Evolutionary conservation across 768 basidiomycete genomes (phyloP).

Genomic region (Fomitopsis serialis): DNA sequence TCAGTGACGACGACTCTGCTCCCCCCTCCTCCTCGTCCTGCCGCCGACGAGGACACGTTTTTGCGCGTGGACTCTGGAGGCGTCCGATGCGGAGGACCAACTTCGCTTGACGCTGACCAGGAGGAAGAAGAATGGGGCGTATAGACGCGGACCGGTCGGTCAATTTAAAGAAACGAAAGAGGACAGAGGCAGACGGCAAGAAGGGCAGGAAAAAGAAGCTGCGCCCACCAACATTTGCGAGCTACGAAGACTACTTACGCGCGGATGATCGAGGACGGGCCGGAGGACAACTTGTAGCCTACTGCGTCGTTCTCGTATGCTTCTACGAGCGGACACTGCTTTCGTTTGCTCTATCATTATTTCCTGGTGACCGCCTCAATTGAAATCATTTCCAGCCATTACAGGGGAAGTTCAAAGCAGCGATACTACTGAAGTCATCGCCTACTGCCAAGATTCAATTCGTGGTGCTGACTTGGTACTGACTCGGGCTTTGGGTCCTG

Average conservation of each 20-base stretch:
- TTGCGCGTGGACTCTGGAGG: conserved; percentile 61
- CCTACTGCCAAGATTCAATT: no score
- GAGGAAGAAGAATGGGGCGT: conserved; percentile 52
- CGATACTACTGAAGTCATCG: no score
- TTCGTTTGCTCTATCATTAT: no score
- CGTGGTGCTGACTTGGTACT: no score
- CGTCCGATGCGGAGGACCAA: conserved; percentile 68
- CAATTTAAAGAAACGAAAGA: conserved; percentile 45
- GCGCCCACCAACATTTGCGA: conserved; percentile 75
- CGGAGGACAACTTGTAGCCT: conserved; percentile 56
- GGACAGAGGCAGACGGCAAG: conserved; percentile 29
- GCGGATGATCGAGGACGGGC: conserved; percentile 74
- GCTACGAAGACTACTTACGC: conserved; percentile 86
- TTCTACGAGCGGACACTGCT: no score
- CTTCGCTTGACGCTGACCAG: conserved; percentile 44
- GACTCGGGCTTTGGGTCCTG: no score
- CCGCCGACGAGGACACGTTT: conserved; percentile 38
- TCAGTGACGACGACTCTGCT: conserved; percentile 28
- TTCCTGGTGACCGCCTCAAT: no score
- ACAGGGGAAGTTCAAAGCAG: no score
- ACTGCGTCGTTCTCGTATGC: no score
- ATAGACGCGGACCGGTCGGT: conserved; percentile 29
- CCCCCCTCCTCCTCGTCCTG: no score
- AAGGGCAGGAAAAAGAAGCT: conserved; percentile 62
- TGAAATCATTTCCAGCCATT: no score